phyloP scores from a whole-genome alignment of 495 filamentous ascomycete species.

The Aspergillus nidulans region DNA sequence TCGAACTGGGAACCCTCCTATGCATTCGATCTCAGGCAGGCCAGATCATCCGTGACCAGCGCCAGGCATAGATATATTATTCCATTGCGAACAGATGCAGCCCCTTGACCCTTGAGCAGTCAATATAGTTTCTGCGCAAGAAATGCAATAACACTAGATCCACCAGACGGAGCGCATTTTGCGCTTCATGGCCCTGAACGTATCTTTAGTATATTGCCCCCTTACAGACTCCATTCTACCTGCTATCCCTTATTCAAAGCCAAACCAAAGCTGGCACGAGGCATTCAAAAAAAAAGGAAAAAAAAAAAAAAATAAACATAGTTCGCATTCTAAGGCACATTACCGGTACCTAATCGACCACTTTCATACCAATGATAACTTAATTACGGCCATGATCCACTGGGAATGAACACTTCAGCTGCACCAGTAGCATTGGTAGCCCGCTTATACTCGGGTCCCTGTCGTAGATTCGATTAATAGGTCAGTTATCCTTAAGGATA shows the following conservation, averaged over 20 bases:
- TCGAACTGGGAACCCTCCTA: constrained; percentile 31
- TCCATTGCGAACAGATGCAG: constrained; percentile 4
- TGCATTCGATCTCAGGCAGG: constrained; percentile 26
- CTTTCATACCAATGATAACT: constrained; percentile 33
- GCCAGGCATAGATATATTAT: constrained; percentile 28
- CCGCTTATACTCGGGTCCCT: constrained; percentile 38
- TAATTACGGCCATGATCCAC: constrained; percentile 44
- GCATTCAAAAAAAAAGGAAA: constrained; percentile 9
- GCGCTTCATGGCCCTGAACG: constrained; percentile 24
- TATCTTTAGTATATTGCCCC: constrained; percentile 35
- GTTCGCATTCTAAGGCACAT: constrained; percentile 26
- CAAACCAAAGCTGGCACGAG: constrained; percentile 15
- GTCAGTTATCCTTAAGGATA: constrained; percentile 32
- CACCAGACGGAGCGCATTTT: constrained; percentile 29
- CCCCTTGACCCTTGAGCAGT: constrained; percentile 23
- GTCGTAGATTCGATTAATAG: constrained; percentile 31
- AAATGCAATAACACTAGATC: constrained; percentile 24
- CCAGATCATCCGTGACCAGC: constrained; percentile 18
- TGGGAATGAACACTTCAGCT: constrained; percentile 42
- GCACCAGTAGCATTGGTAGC: constrained; percentile 28
- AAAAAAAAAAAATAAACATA: no score
- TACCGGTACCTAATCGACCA: constrained; percentile 43
- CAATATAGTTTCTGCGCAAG: constrained; percentile 15
- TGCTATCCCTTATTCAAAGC: neutral
- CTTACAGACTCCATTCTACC: constrained; percentile 26